Conservation (phyloP, 768 basidiomycete genomes). For the Hemileccinum impolitum region DNA sequence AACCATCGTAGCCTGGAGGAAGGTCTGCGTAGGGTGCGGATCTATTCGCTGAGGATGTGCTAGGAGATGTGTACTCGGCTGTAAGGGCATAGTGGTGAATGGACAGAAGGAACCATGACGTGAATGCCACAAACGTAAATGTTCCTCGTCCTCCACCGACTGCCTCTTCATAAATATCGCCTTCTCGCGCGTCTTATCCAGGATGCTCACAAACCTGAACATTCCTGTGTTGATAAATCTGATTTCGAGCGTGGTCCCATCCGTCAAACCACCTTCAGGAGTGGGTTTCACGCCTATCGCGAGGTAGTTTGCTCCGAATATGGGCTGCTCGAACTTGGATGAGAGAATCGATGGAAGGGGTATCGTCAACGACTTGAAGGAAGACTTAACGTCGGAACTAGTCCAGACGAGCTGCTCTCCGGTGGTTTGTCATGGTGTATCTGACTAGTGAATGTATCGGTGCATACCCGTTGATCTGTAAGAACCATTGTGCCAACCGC, state of each 20-base stretch:
- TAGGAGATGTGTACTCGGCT: constrained; percentile 31
- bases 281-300: constrained; percentile 65
- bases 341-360: constrained; percentile 64
- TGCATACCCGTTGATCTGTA: constrained; percentile 69
- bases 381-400: constrained; percentile 31
- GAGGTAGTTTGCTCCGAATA: constrained; percentile 67
- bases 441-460: neutral
- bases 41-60: constrained; percentile 15
- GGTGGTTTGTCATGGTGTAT: constrained; percentile 3
- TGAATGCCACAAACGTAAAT: constrained; percentile 26
- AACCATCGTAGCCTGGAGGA: constrained; percentile 30
- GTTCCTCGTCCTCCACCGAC: constrained; percentile 32
- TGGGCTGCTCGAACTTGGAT: constrained; percentile 74
- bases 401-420: constrained; percentile 60
- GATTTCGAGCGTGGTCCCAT: constrained; percentile 63
- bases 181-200: constrained; percentile 77
- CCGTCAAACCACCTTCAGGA: constrained; percentile 59
- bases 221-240: constrained; percentile 65
- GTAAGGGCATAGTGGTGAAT: neutral
- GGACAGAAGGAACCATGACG: neutral
- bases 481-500: constrained; percentile 57
- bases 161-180: constrained; percentile 74
- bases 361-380: constrained; percentile 46
- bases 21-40: constrained; percentile 22
- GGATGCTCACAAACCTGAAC: constrained; percentile 66